Evolutionary conservation across 2,329 filamentous ascomycete species (phyloP), one percentile per base, ranked within the genome.

Genomic region (Fusarium sp.): DNA sequence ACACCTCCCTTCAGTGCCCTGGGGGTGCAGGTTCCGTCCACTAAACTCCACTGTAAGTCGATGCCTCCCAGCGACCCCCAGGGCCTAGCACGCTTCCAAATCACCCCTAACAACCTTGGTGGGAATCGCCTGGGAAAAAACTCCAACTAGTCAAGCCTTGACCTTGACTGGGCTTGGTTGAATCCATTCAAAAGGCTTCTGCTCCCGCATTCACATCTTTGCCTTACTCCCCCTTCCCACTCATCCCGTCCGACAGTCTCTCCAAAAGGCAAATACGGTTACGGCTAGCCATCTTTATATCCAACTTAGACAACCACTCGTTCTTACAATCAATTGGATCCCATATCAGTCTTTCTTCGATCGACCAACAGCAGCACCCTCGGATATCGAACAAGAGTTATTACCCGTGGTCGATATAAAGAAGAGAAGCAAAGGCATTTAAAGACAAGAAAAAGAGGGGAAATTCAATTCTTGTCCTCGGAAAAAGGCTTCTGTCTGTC

Each of bases 181-280:
- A 67, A 69, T 66, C 70, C 77, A 80, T 81, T 80, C 73, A 81
- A 80, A 81, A 80, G 74, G 75, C 77, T 72, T 74, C 74, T 74
- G 75, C 67, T 77, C 77, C 78, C 77, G 72, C 76, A 70, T 72
- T 70, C 72, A 68, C 71, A 72, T 72, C 67, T 72, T 69, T 37
- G 27, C 25, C 27, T 31, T 51, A 18, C 48, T 54, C 51, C 58
- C 72, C 69, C 67, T 74, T 70, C 69, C 70, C 70, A 72, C 72
- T 71, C 74, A 76, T 75, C 70, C 70, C 71, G 64, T 59, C 64
- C 64, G 68, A 68, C 66, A 60, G 48, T 67, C 49, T 54, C 51
- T 40, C 25, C 51, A 51, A 36, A 40, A 63, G 58, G 39, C 48
- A 62, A 47, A 50, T 46, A 50, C 63, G 50, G 57, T 61, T 54